Percentiles rank a stretch among this genome's conserved stretches.
Conservation (phyloP, 495 filamentous ascomycete species). For the Niebla homalea region DNA sequence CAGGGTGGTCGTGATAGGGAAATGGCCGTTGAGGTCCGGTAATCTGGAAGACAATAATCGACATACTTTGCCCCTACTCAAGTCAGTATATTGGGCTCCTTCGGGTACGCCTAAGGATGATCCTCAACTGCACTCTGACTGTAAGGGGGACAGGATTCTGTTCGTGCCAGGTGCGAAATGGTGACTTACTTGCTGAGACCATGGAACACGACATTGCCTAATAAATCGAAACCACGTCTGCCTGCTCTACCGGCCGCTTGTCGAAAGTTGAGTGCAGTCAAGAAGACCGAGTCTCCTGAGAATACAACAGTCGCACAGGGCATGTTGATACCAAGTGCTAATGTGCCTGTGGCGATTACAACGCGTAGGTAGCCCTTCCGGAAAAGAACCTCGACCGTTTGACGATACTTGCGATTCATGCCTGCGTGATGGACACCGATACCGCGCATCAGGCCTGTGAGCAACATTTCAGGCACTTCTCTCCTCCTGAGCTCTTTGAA, state of each 20-base stretch:
- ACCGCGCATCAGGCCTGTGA: slow-evolving; percentile 46
- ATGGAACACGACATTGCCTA: slow-evolving; percentile 72
- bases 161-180: not conserved
- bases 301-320: slow-evolving; percentile 74
- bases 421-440: slow-evolving; percentile 68
- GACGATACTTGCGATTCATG: slow-evolving; percentile 63
- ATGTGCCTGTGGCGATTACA: slow-evolving; percentile 65
- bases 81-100: slow-evolving; percentile 41
- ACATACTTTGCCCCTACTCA: slow-evolving; percentile 39
- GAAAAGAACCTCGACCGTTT: slow-evolving; percentile 60
- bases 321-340: slow-evolving; percentile 74
- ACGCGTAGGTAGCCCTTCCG: slow-evolving; percentile 57
- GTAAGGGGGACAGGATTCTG: not conserved
- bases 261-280: slow-evolving; percentile 62
- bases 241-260: slow-evolving; percentile 67
- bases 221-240: slow-evolving; percentile 64
- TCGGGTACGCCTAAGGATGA: not conserved
- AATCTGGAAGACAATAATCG: slow-evolving; percentile 57
- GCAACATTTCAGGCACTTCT: slow-evolving; percentile 32
- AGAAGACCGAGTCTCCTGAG: slow-evolving; percentile 52
- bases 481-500: slow-evolving; percentile 31
- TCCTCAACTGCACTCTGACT: not conserved
- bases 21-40: slow-evolving; percentile 63
- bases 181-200: slow-evolving; percentile 13
- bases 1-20: slow-evolving; percentile 61